These are phyloP conservation scores for Aspergillus sp. DNA, from an alignment of 2,329 filamentous ascomycete species.

Conservation along the genomic window DNA sequence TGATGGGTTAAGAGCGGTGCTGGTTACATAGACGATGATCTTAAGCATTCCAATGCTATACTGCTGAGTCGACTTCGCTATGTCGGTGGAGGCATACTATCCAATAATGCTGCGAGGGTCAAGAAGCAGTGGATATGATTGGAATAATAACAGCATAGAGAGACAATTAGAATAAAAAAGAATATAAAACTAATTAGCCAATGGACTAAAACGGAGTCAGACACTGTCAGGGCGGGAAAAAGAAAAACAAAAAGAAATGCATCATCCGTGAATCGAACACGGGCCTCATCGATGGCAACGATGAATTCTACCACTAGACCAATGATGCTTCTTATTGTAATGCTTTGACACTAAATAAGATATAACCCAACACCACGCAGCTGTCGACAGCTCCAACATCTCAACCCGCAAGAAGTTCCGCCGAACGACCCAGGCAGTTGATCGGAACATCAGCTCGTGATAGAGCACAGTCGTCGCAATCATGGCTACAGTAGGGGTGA, in stretches of 20 bases:
- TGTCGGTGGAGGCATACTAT: too few species aligned
- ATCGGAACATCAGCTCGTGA: constrained; percentile 13
- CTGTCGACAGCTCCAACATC: not conserved
- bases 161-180: not conserved
- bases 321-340: constrained; percentile 29
- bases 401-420: not conserved
- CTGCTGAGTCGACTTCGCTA: not conserved
- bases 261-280: constrained; percentile 45
- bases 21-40: constrained; percentile 8
- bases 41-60: not conserved
- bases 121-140: too few species aligned
- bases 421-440: not conserved
- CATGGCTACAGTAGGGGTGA: constrained; percentile 33
- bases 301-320: constrained; percentile 44
- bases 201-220: constrained; percentile 1
- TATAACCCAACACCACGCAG: not conserved
- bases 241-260: constrained; percentile 22
- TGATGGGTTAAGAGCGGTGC: constrained; percentile 18
- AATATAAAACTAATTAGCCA: not conserved
- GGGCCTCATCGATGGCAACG: constrained; percentile 44
- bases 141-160: too few species aligned
- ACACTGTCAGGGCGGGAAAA: not conserved
- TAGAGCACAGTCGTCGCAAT: constrained; percentile 23
- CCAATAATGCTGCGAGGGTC: too few species aligned
- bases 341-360: rapidly evolving